Conservation (phyloP, 2,329 filamentous ascomycete species). For the Aspergillus fructus region DNA sequence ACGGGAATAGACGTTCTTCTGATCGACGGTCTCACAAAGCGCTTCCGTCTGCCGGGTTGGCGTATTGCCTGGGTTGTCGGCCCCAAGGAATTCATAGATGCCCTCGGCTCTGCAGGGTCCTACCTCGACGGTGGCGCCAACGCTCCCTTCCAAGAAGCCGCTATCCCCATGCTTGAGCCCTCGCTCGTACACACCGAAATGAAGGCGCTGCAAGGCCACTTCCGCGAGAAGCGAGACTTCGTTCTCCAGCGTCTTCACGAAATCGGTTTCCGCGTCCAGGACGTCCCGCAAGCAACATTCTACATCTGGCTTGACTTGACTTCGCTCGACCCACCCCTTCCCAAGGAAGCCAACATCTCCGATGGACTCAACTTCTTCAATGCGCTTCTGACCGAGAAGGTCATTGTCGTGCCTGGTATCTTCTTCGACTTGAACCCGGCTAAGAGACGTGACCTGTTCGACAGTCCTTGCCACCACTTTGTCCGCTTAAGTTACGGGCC, state of each 20-base stretch:
- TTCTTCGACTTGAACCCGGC: conserved; percentile 97
- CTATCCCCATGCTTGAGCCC: conserved; percentile 90
- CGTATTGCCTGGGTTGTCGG: conserved; percentile 95
- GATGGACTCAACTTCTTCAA: conserved; percentile 98
- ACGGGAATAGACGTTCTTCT: conserved; percentile 70
- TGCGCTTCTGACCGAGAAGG: conserved; percentile 87
- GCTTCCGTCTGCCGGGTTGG: conserved; percentile 94
- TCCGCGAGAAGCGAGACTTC: conserved; percentile 90
- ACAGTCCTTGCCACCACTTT: conserved; percentile 91
- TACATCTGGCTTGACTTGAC: conserved; percentile 77
- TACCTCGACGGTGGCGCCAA: conserved; percentile 95
- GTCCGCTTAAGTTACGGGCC: conserved; percentile 83
- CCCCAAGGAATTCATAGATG: conserved; percentile 93
- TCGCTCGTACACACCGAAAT: conserved; percentile 78
- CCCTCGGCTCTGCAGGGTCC: conserved; percentile 86
- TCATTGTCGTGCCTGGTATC: conserved; percentile 94
- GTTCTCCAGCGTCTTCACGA: conserved; percentile 74
- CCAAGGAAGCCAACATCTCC: conserved; percentile 67
- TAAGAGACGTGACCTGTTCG: conserved; percentile 85
- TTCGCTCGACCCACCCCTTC: conserved; percentile 51
- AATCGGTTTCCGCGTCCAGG: conserved; percentile 85
- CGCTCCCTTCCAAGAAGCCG: conserved; percentile 92
- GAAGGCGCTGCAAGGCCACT: conserved; percentile 83
- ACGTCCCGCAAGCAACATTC: conserved; percentile 87
- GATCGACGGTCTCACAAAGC: conserved; percentile 94